Evolutionary conservation across 257 asterid genomes (phyloP), one percentile per base, ranked within the genome.

Genomic region (Penstemon barbatus): DNA sequence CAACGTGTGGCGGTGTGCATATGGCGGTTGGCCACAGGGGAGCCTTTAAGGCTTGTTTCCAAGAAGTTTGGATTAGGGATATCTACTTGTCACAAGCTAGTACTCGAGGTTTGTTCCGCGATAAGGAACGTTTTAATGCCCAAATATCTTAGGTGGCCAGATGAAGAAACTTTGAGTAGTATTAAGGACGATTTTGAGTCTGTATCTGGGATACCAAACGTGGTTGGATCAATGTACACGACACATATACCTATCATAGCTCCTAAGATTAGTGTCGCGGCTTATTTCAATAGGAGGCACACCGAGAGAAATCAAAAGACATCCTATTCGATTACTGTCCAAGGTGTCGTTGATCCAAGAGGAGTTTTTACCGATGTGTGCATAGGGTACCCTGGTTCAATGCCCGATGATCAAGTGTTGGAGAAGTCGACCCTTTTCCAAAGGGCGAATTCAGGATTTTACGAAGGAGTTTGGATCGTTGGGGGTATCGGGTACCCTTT

Each of bases 331-430:
- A 58, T 58, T 33, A 58, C 63, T 38, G 63, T 58, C n/a, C 63
- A 62, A 45, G 67, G 67, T 0, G 53, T 43, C 3, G 67, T 62
- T 42, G 41, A 62, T 62, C 46, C 67, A 10, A 62, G 54, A 3
- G 67, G 53, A 4, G 67, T 62, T 6, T 62, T 62, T 41, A 62
- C 67, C 13, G 67, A 62, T 45, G 41, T 62, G 39, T 62, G 53
- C 15, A 62, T 62, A 15, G 67, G 67, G 12, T 62, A 38, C 18
- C 67, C 67, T 43, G 53, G 53, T 40, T 62, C 67, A 62, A 62
- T 62, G 67, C 39, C 37, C 43, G 67, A 62, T 43, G 67, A 62
- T 43, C 67, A 62, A 9, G 67, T 62, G 12, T 45, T 62, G 51
- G 67, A 62, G 48, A 62, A 62, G 13, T 62, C 67, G 40, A 51